phyloP scores from a whole-genome alignment of 2,329 filamentous ascomycete species.

The Myriosclerotinia scirpicola region DNA sequence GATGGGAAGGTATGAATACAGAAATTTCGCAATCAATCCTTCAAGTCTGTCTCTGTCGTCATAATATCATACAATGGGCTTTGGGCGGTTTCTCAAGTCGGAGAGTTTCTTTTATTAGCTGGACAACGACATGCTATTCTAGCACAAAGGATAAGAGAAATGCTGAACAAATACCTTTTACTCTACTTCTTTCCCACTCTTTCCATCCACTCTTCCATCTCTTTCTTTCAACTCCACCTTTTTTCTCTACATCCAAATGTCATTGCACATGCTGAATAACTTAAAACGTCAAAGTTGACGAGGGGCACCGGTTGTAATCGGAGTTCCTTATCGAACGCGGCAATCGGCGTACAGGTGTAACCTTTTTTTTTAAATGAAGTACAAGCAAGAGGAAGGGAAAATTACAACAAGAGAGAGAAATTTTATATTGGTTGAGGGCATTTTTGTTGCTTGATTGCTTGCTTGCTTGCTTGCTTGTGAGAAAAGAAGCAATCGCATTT shows the following conservation, averaged over 20 bases:
- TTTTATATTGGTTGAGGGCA: constrained; percentile 5
- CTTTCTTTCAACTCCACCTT: constrained; percentile 13
- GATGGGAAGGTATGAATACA: constrained; percentile 41
- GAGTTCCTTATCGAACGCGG: constrained; percentile 35
- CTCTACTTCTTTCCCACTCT: not conserved
- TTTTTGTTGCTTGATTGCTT: not conserved
- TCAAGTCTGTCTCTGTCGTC: not conserved
- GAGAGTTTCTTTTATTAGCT: constrained; percentile 2
- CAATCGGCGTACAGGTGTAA: constrained; percentile 31
- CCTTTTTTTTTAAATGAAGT: constrained; percentile 22
- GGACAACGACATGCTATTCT: not conserved
- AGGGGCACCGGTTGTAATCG: constrained; percentile 34
- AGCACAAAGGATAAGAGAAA: not conserved
- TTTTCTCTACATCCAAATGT: constrained; percentile 10
- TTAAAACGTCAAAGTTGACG: constrained; percentile 34
- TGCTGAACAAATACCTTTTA: constrained; percentile 5
- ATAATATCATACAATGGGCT: not conserved
- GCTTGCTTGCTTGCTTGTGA: not conserved
- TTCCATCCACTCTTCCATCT: not conserved
- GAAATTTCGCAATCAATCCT: constrained; percentile 24
- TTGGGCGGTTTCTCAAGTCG: not conserved
- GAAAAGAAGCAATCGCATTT: not conserved
- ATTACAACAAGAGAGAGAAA: constrained; percentile 5
- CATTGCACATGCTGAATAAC: constrained; percentile 23
- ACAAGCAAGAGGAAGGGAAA: constrained; percentile 15